These are phyloP conservation scores for Starmerella apicola DNA, from an alignment of 805 yeast species.

Conservation along the genomic window DNA sequence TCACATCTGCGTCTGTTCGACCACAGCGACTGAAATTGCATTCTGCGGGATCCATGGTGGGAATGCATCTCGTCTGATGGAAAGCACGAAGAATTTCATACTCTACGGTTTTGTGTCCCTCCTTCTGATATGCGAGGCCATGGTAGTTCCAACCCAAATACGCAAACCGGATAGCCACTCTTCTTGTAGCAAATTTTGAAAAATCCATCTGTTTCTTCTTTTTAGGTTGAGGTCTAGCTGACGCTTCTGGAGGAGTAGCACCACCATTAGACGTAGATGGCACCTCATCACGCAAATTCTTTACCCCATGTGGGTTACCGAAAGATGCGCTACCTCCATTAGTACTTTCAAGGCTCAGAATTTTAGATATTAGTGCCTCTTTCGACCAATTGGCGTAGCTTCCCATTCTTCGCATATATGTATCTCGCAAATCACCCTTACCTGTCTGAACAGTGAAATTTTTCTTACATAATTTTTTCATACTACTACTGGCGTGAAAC, in stretches of 20 bases:
- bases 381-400: constrained; percentile 40
- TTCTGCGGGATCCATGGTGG: constrained; percentile 42
- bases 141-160: constrained; percentile 88
- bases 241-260: not conserved
- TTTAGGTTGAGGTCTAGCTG: constrained; percentile 11
- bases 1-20: constrained; percentile 90
- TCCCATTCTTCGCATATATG: constrained; percentile 8
- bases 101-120: constrained; percentile 81
- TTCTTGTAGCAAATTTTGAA: constrained; percentile 47
- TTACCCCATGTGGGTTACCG: no score
- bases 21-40: constrained; percentile 84
- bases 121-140: constrained; percentile 75
- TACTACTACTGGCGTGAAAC: no score
- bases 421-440: not conserved
- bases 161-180: constrained; percentile 70
- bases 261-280: not conserved
- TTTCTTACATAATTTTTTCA: constrained; percentile 9
- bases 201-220: constrained; percentile 48
- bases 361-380: constrained; percentile 46
- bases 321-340: not conserved
- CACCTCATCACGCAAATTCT: no score
- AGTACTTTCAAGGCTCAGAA: constrained; percentile 42
- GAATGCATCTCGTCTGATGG: constrained; percentile 49
- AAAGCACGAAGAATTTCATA: constrained; percentile 61
- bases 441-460: not conserved